A percentile compares a stretch with the other conserved stretches of the same genome.
phyloP scores from a whole-genome alignment of 768 basidiomycete species.

The Crassisporium funariophilum region DNA sequence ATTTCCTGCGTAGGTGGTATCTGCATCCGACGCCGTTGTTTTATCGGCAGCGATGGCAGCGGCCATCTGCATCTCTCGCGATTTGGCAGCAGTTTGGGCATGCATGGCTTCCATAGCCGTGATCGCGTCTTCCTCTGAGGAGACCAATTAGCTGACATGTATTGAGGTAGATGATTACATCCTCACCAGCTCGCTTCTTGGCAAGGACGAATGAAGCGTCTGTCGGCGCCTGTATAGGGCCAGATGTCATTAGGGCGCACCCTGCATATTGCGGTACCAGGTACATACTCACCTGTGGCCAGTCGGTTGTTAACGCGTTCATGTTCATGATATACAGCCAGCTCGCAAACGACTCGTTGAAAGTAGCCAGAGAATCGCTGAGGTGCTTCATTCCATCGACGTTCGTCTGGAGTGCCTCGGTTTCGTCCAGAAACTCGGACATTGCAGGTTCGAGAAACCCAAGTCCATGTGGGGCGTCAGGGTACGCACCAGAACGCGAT shows the following conservation, averaged over 20 bases:
- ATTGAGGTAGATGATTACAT: neutral
- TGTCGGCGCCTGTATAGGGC: constrained; percentile 51
- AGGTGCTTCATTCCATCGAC: constrained; percentile 70
- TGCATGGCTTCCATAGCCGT: constrained; percentile 56
- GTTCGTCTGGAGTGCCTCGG: constrained; percentile 77
- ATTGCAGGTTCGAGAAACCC: constrained; percentile 86
- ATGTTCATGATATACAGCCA: constrained; percentile 92
- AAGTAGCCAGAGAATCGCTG: constrained; percentile 74
- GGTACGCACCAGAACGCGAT: constrained; percentile 72
- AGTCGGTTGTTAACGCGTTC: constrained; percentile 93
- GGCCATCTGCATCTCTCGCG: constrained; percentile 36
- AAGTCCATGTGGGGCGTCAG: constrained; percentile 80
- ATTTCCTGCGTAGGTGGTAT: constrained; percentile 44
- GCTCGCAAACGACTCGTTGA: constrained; percentile 93
- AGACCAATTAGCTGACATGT: no score
- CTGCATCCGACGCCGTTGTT: constrained; percentile 42
- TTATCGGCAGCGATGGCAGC: constrained; percentile 36
- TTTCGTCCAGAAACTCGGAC: constrained; percentile 87
- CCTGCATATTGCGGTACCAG: neutral
- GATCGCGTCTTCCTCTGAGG: constrained; percentile 59
- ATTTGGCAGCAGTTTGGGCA: constrained; percentile 34
- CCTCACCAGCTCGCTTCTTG: constrained; percentile 59
- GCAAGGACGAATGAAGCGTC: constrained; percentile 62
- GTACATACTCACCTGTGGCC: constrained; percentile 67
- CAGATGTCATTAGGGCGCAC: constrained; percentile 10